Evolutionary conservation across 116 monocot genomes (phyloP).

Genomic region (Cymodocea nodosa): DNA sequence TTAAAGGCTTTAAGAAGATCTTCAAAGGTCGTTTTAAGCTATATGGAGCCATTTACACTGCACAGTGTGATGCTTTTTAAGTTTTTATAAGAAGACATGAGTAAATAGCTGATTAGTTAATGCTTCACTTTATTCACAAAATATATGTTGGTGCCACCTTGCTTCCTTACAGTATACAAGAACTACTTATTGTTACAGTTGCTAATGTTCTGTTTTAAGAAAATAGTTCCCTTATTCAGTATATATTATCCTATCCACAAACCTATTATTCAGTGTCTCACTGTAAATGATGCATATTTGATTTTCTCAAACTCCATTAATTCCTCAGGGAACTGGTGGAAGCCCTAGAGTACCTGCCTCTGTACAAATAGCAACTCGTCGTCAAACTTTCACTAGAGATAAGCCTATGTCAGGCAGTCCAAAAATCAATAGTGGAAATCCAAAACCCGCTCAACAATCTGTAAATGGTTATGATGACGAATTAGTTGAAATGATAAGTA

Average conservation of each 20-base stretch:
- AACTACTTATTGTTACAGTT: no score
- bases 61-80: neutral
- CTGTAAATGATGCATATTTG: neutral
- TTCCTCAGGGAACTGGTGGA: slow-evolving; percentile 7
- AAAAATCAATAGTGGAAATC: slow-evolving; percentile 23
- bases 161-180: no score
- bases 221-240: no score
- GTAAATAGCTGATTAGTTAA: neutral
- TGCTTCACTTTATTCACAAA: no score
- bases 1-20: no score
- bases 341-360: slow-evolving; percentile 11
- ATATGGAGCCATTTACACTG: neutral
- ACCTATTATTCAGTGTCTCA: no score
- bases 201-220: no score
- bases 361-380: slow-evolving; percentile 12
- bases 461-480: slow-evolving; percentile 35
- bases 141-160: no score
- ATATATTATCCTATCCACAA: no score
- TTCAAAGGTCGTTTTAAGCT: no score
- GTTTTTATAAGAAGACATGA: neutral
- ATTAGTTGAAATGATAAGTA: slow-evolving; percentile 88
- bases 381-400: slow-evolving; percentile 15
- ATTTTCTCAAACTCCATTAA: slow-evolving; percentile 14
- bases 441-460: slow-evolving; percentile 29
- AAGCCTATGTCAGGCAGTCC: slow-evolving; percentile 12